Evolutionary conservation across 495 filamentous ascomycete species (phyloP).

Genomic region (Aspergillus coremiiformis): DNA sequence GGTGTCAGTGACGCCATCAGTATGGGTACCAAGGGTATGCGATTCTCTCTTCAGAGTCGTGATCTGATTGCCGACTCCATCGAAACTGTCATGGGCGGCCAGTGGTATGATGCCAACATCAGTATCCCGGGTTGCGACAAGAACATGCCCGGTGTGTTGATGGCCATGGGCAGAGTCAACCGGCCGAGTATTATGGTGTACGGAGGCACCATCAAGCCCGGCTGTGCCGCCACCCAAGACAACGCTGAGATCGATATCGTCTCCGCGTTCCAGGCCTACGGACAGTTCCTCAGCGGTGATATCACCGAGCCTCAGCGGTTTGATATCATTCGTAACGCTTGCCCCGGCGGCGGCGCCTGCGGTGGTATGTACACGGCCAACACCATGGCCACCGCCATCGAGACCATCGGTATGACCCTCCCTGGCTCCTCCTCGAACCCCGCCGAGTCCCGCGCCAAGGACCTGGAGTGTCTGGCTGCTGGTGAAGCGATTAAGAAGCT

Average conservation of each 20-base stretch:
- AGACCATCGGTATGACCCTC: slow-evolving; percentile 91
- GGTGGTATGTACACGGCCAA: slow-evolving; percentile 99
- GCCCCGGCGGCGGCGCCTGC: slow-evolving; percentile 87
- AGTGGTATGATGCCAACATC: slow-evolving; percentile 99
- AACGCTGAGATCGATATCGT: slow-evolving; percentile 87
- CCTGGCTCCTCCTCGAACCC: slow-evolving; percentile 90
- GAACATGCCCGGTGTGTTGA: slow-evolving; percentile 98
- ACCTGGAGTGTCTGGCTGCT: slow-evolving; percentile 74
- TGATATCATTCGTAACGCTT: slow-evolving; percentile 92
- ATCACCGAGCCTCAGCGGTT: slow-evolving; percentile 86
- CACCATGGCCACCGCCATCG: slow-evolving; percentile 97
- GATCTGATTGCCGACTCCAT: slow-evolving; percentile 97
- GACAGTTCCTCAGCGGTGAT: slow-evolving; percentile 84
- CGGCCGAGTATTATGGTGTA: slow-evolving; percentile 94
- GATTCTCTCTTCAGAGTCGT: slow-evolving; percentile 86
- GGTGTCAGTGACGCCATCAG: slow-evolving; percentile 70
- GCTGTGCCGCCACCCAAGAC: slow-evolving; percentile 62
- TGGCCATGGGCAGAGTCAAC: slow-evolving; percentile 96
- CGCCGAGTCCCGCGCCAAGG: slow-evolving; percentile 78
- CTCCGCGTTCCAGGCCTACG: slow-evolving; percentile 96
- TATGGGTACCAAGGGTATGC: slow-evolving; percentile 67
- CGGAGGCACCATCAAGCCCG: slow-evolving; percentile 88
- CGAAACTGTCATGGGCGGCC: slow-evolving; percentile 96
- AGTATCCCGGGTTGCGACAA: slow-evolving; percentile 99
- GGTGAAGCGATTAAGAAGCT: slow-evolving; percentile 83